Evolutionary conservation across 495 filamentous ascomycete species (phyloP), one percentile per base, ranked within the genome.

Genomic region (Aspergillus sclerotiicarbonarius): DNA sequence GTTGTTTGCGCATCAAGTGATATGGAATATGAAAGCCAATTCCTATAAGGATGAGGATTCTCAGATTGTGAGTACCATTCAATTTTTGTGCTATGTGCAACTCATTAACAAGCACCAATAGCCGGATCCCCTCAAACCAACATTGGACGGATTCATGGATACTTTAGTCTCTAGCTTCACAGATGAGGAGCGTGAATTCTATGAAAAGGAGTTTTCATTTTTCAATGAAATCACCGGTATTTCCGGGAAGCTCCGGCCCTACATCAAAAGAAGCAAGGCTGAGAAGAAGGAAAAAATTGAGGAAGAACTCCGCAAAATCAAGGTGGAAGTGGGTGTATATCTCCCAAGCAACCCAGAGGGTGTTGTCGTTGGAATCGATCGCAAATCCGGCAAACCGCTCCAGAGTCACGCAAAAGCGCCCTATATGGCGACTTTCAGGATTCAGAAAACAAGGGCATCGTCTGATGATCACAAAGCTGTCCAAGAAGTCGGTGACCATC

Each of bases 11-110:
- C 95, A 99, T 71, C 95, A 99, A 59, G 97, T 99, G 58, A 98
- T 99, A 60, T 99, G 95, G 95, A 99, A 98, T 68, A 99, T 99
- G 88, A 97, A 96, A 67, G 95, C 95, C 19, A 99, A 99, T 69
- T 86, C 92, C 3, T 99, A 90, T 76, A 98, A 96, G 71, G 95
- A 99, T 64, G 92, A 99, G 61, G 91, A 98, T 58, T 90, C 88
- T 51, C 82, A 87, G 63, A 84, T 95, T 63, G 90, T 94, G 80
- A 84, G 88, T 74, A 51, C 0, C n/a, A 29, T 19, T 2, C 6
- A 21, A 1, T 31, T 5, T 18, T 10, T 31, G 6, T n/a, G 25
- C 13, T 33, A 15, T 32, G 47, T 25, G 57, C 49, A 3, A 18
- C 30, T 50, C 65, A 58, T 72, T 84, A 61, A 84, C 67, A 21